Conservation (phyloP, 805 yeast genomes). For the Zygosaccharomyces bailii region DNA sequence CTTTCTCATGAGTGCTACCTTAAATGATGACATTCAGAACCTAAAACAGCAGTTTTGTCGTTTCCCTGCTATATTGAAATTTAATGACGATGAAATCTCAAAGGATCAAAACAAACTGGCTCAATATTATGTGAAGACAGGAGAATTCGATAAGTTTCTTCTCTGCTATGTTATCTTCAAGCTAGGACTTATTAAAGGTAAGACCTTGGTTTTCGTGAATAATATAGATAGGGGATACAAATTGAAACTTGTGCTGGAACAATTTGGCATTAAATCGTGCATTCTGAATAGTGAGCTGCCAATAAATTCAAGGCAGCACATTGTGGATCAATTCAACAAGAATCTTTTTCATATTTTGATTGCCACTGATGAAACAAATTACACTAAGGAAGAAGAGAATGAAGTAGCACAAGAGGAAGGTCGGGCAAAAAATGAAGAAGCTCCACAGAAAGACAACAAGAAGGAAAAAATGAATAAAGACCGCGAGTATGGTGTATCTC, state of each 20-base stretch:
- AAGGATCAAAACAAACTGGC: constrained; percentile 56
- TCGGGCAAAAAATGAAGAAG: constrained; percentile 23
- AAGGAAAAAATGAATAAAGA: constrained; percentile 43
- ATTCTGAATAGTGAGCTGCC: constrained; percentile 92
- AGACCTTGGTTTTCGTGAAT: constrained; percentile 85
- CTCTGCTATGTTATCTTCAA: constrained; percentile 90
- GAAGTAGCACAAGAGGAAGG: constrained; percentile 13
- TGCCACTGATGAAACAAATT: constrained; percentile 89
- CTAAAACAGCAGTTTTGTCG: constrained; percentile 78
- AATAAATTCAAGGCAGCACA: constrained; percentile 85
- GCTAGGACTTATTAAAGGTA: constrained; percentile 82
- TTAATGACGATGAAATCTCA: constrained; percentile 63
- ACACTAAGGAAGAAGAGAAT: constrained; percentile 47
- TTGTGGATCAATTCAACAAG: constrained; percentile 92
- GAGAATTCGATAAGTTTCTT: constrained; percentile 88
- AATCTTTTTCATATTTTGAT: constrained; percentile 81
- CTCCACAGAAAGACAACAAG: constrained; percentile 29
- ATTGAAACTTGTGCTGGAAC: constrained; percentile 84
- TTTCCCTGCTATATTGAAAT: constrained; percentile 72
- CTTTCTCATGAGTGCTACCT: constrained; percentile 93
- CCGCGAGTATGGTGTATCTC: constrained; percentile 86
- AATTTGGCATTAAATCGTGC: constrained; percentile 87
- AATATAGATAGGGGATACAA: constrained; percentile 94
- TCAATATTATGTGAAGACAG: constrained; percentile 83
- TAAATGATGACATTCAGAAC: constrained; percentile 78